A percentile compares a stretch with the other conserved stretches of the same genome.
Conservation (phyloP, 2,329 filamentous ascomycete species). For the Xylariomycetidae sp. region DNA sequence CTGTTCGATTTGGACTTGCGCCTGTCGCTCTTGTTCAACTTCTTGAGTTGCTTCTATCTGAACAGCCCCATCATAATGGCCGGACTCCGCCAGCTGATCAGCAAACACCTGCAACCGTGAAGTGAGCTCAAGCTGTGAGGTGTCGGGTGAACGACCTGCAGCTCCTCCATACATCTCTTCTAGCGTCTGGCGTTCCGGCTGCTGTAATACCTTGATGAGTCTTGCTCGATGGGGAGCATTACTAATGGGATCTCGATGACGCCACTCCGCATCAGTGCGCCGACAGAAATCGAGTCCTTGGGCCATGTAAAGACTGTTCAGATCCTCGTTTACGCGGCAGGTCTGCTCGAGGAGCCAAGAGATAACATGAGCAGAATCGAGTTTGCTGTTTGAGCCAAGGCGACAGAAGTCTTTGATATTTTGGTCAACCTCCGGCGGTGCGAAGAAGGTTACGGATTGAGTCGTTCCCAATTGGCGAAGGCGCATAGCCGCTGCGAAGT, state of each 20-base stretch:
- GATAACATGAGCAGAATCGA: slow-evolving; percentile 42
- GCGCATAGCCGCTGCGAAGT: slow-evolving; percentile 54
- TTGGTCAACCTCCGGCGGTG: slow-evolving; percentile 9
- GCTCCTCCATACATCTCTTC: neutral
- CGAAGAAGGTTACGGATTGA: slow-evolving; percentile 46
- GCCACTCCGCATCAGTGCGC: slow-evolving; percentile 38
- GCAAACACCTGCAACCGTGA: neutral
- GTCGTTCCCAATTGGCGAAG: slow-evolving; percentile 50
- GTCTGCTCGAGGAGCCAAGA: slow-evolving; percentile 59
- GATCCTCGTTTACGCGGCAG: slow-evolving; percentile 51
- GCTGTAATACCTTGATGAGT: neutral
- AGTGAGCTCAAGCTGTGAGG: too few relatives aligned
- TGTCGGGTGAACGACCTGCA: neutral
- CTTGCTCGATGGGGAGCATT: neutral
- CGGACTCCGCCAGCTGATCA: neutral
- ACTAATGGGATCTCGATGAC: too few relatives aligned
- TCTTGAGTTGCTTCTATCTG: neutral
- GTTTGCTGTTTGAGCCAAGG: neutral
- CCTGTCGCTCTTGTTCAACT: neutral
- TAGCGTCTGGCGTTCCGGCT: neutral
- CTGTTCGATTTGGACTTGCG: neutral
- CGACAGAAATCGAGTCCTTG: slow-evolving; percentile 57
- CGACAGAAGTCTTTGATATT: neutral
- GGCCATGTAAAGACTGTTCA: slow-evolving; percentile 50
- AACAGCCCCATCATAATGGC: neutral